Base-by-base conservation (phyloP, 306 rosid species). In the Quercus bicolor region DNA sequence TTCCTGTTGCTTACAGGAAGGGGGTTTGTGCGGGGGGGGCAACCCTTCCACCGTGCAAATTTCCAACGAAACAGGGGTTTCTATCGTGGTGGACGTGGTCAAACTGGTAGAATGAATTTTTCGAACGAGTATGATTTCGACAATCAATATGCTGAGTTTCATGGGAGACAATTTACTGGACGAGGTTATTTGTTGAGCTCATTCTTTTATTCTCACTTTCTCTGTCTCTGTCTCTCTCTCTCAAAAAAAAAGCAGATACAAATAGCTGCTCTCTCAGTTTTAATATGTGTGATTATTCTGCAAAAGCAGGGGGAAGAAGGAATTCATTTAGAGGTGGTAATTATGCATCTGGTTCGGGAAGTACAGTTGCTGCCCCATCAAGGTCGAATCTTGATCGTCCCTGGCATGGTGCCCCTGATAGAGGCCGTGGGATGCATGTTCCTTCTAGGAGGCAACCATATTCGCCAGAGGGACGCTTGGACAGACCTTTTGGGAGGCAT, bases 401-500 rank as follows among this genome's bases (percentile, higher is more conserved):
- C 20, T 88, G 92, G 91, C 69, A 76, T 83, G 85, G 75, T 81
- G 80, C 82, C 34, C 85, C 90, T 79, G 84, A 79, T 20, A 88
- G 87, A 53, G 92, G 84, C 75, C 85, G 80, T 5, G 88, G 78
- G 72, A 84, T 85, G 82, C 86, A 89, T 51, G 45, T 76, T 71
- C 90, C 89, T 72, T 78, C 83, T 33, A 89, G 90, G 79, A 82
- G 89, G 86, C 86, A 70, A 40, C 87, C 87, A n/a, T 88, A 85
- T 82, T 78, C 91, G 55, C 86, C 88, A 5, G 88, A 85, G 56
- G 85, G 84, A 81, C 84, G 79, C 69, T 80, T 86, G 78, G 86
- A 82, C 20, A 62, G 82, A 81, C 87, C 89, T 54, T 86, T 80
- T 80, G 88, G 90, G 82, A 80, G 79, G 82, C 87, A 86, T 74